Conservation (phyloP, 2,329 filamentous ascomycete genomes). For the Ustilaginoidea virens region DNA sequence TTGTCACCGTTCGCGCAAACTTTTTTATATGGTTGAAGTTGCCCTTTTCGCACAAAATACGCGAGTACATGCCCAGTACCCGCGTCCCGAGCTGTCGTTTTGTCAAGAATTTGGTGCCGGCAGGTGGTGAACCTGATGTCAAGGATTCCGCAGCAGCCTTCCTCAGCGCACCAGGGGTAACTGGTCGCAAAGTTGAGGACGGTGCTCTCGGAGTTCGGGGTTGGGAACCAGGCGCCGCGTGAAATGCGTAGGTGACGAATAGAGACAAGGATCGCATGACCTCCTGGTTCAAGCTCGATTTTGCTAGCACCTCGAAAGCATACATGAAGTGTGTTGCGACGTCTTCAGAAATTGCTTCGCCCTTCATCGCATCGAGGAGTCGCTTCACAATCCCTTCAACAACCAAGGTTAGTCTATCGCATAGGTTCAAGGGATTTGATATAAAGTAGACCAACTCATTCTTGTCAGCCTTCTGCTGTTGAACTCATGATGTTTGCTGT, state of each 20-base stretch:
- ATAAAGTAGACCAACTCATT: conserved; percentile 54
- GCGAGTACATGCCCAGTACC: conserved; percentile 63
- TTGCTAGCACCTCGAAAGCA: conserved; percentile 66
- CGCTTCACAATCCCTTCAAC: conserved; percentile 69
- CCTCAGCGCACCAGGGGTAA: conserved; percentile 23
- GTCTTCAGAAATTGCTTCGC: conserved; percentile 57
- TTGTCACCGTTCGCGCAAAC: conserved; percentile 88
- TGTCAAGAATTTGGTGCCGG: conserved; percentile 27
- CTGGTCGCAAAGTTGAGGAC: conserved; percentile 22
- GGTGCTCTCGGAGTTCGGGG: conserved; percentile 35
- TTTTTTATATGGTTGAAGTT: conserved; percentile 59
- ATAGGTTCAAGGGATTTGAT: not conserved
- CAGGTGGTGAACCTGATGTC: conserved; percentile 14
- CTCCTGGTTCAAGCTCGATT: conserved; percentile 68
- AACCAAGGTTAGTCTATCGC: conserved; percentile 7
- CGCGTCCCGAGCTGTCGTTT: conserved; percentile 59
- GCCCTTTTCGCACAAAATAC: conserved; percentile 59
- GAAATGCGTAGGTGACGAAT: conserved; percentile 85
- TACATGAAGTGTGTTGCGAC: conserved; percentile 62
- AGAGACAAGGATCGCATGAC: conserved; percentile 75
- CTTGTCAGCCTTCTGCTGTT: conserved; percentile 74
- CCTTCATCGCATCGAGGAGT: conserved; percentile 78
- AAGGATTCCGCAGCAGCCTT: conserved; percentile 21
- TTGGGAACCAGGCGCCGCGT: conserved; percentile 35
- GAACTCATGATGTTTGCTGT: conserved; percentile 83